These are phyloP conservation scores for Tuber magnatum DNA, from an alignment of 495 filamentous ascomycete genomes.

Conservation along the genomic window DNA sequence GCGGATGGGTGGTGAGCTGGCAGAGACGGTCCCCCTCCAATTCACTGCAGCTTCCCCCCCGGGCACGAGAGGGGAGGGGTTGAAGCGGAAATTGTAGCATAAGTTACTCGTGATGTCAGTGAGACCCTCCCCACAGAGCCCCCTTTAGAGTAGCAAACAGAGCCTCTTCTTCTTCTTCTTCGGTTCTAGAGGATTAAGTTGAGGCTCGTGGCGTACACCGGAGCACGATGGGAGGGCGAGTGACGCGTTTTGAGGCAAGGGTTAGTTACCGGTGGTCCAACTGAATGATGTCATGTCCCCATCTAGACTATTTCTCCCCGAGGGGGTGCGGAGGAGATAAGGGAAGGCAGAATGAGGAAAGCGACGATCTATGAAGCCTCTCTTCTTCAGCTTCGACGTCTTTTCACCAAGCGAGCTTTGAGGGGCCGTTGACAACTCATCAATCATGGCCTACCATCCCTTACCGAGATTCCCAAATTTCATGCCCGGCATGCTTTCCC, in stretches of 20 bases:
- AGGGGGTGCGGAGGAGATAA: background rate
- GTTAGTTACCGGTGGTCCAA: background rate
- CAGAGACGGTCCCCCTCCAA: background rate
- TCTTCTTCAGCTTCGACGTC: background rate
- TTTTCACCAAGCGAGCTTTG: background rate
- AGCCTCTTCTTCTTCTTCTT: no score
- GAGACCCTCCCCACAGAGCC: background rate
- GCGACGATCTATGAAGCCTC: no score
- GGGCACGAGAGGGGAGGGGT: background rate
- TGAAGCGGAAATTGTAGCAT: background rate
- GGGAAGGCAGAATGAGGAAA: background rate
- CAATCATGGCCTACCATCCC: background rate
- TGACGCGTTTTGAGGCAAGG: background rate
- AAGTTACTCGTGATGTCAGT: background rate
- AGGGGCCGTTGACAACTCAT: background rate
- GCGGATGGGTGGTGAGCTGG: background rate
- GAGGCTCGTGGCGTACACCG: background rate
- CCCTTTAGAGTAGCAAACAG: background rate
- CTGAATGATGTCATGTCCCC: background rate
- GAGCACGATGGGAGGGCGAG: background rate
- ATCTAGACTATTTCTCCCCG: background rate
- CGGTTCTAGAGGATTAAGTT: background rate
- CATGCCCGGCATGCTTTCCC: background rate
- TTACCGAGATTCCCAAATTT: background rate
- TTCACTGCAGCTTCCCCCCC: background rate